These are phyloP conservation scores for Phytophthora sansomeana DNA, from an alignment of 352 stramenopile genomes.

Conservation along the genomic window DNA sequence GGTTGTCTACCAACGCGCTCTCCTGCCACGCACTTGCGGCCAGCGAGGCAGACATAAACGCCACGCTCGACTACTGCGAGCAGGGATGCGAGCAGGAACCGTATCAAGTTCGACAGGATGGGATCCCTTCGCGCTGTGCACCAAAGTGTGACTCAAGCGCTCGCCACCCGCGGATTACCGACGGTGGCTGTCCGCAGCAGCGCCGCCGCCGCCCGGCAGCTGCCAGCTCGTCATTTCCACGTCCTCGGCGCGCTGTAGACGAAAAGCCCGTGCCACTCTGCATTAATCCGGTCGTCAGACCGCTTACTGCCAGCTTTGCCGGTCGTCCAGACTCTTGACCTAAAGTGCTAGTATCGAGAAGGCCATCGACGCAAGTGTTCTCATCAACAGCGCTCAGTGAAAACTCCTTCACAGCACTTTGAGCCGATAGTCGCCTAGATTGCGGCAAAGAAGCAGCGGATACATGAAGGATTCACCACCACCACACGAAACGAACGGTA, in stretches of 20 bases:
- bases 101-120: slow-evolving; percentile 30
- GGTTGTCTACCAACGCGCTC: not conserved
- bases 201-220: not conserved
- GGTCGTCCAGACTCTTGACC: too few relatives aligned
- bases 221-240: slow-evolving; percentile 5
- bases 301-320: too few relatives aligned
- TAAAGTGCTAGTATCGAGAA: too few relatives aligned
- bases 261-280: not conserved
- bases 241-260: too few relatives aligned
- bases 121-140: slow-evolving; percentile 20
- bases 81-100: slow-evolving; percentile 1
- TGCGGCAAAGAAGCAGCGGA: too few relatives aligned
- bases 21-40: slow-evolving; percentile 18
- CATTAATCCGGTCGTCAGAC: not conserved
- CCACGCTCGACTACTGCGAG: slow-evolving; percentile 16
- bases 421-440: too few relatives aligned
- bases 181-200: too few relatives aligned
- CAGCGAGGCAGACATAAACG: slow-evolving; percentile 20
- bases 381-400: too few relatives aligned
- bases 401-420: too few relatives aligned
- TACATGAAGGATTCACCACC: slow-evolving; percentile 10
- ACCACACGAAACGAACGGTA: too few relatives aligned
- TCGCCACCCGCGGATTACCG: slow-evolving; percentile 9
- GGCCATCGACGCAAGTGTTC: too few relatives aligned
- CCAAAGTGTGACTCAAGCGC: not conserved